Evolutionary conservation across 305 asterid species (phyloP).

Genomic region (Fraxinus floribunda): DNA sequence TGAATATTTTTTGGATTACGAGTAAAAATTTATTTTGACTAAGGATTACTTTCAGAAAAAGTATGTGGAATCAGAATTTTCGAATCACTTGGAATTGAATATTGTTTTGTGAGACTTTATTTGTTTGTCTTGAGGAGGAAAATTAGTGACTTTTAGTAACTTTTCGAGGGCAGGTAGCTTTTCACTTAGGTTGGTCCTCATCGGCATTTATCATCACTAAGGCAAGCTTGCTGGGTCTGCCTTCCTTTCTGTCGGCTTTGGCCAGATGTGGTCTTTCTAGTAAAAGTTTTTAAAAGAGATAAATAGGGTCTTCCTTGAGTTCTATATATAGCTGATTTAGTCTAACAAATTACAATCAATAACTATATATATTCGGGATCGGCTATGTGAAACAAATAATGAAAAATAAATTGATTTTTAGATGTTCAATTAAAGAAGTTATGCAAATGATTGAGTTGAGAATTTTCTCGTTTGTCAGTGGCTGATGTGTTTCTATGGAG

Average conservation of each 20-base stretch:
- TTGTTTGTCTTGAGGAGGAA: not conserved
- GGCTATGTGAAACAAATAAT: not conserved
- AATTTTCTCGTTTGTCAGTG: slow-evolving; percentile 40
- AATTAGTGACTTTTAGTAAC: not conserved
- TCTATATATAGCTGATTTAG: not conserved
- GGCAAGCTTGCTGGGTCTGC: not conserved
- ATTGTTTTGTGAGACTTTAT: not conserved
- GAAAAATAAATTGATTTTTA: not conserved
- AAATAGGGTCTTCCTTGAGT: not conserved
- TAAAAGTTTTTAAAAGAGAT: not conserved
- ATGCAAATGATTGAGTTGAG: slow-evolving; percentile 10
- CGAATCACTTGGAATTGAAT: not conserved
- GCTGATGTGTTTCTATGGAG: slow-evolving; percentile 85
- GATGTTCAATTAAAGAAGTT: not conserved
- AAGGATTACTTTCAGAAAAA: not conserved
- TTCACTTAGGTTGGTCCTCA: not conserved
- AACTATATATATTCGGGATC: not conserved
- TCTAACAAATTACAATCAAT: not conserved
- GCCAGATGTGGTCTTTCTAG: not conserved
- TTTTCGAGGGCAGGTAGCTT: not conserved
- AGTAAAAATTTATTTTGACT: not conserved
- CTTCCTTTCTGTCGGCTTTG: not conserved
- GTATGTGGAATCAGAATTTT: not conserved
- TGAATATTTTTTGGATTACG: not conserved
- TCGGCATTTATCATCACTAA: not conserved